Percentiles rank a stretch among this genome's conserved stretches.
Evolutionary conservation across 768 basidiomycete species (phyloP).

Genomic region (Boletus subparvulus): DNA sequence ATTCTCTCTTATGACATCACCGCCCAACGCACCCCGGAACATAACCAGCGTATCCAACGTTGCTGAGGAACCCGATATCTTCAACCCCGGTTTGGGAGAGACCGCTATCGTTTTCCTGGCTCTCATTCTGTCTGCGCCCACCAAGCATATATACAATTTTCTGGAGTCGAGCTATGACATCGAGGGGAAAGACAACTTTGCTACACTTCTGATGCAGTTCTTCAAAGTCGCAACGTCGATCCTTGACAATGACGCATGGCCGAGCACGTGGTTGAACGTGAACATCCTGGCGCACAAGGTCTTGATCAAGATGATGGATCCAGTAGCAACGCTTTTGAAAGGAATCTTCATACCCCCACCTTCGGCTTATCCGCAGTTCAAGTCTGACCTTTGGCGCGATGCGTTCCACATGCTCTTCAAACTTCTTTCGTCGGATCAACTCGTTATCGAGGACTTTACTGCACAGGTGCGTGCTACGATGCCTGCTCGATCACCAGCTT

Average conservation of each 20-base stretch:
- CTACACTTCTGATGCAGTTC: slow-evolving; percentile 66
- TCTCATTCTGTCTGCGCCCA: slow-evolving; percentile 76
- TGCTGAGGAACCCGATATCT: slow-evolving; percentile 49
- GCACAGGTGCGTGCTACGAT: slow-evolving; percentile 62
- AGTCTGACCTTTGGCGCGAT: slow-evolving; percentile 76
- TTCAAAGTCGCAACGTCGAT: slow-evolving; percentile 83
- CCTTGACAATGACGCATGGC: slow-evolving; percentile 85
- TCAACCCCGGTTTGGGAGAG: slow-evolving; percentile 82
- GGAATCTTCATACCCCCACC: slow-evolving; percentile 76
- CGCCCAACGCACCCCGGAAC: slow-evolving; percentile 54
- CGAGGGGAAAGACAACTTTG: slow-evolving; percentile 81
- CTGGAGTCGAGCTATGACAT: slow-evolving; percentile 82
- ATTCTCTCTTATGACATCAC: slow-evolving; percentile 72
- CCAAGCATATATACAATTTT: slow-evolving; percentile 73
- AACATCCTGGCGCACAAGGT: slow-evolving; percentile 87
- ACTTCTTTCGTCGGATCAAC: slow-evolving; percentile 83
- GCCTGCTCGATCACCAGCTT: slow-evolving; percentile 3
- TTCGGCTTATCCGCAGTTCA: slow-evolving; percentile 63
- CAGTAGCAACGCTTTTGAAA: slow-evolving; percentile 73
- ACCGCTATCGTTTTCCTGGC: slow-evolving; percentile 82
- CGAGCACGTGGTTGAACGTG: slow-evolving; percentile 87
- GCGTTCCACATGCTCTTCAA: slow-evolving; percentile 80
- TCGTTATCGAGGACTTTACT: slow-evolving; percentile 92
- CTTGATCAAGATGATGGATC: slow-evolving; percentile 84
- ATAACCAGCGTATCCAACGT: slow-evolving; percentile 40